Conservation (phyloP, 1,284 basidiomycete genomes). For the Cutaneotrichosporon dermatis region DNA sequence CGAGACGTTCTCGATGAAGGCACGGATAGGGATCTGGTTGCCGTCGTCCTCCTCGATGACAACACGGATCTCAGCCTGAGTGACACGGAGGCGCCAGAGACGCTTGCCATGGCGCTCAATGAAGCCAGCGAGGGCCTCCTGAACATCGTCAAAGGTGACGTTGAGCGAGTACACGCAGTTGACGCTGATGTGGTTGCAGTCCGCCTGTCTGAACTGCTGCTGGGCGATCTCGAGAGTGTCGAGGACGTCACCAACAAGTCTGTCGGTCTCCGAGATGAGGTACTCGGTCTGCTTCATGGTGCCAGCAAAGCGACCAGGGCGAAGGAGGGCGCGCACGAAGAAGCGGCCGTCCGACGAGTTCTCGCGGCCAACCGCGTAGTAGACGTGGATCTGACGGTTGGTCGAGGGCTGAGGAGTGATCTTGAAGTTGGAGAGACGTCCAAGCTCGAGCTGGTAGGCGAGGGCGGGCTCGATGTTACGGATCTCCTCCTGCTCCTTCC, state of each 20-base stretch:
- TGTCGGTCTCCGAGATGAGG: conserved; percentile 95
- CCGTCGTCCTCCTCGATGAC: conserved; percentile 89
- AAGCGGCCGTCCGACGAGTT: conserved; percentile 96
- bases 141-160: conserved; percentile 92
- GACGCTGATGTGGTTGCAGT: conserved; percentile 95
- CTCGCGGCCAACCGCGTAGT: conserved; percentile 90
- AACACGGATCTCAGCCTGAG: conserved; percentile 92
- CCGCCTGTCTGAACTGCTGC: conserved; percentile 78
- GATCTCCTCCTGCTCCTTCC: conserved; percentile 94
- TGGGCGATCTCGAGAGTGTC: conserved; percentile 91
- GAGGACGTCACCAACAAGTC: conserved; percentile 87
- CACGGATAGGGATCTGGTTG: conserved; percentile 89
- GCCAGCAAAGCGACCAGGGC: conserved; percentile 87
- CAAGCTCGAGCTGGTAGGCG: conserved; percentile 96
- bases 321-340: conserved; percentile 94
- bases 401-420: conserved; percentile 89
- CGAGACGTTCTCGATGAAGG: conserved; percentile 96
- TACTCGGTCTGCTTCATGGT: conserved; percentile 92
- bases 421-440: conserved; percentile 94
- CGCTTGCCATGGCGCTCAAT: conserved; percentile 97
- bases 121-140: conserved; percentile 93
- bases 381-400: conserved; percentile 93
- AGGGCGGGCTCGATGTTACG: conserved; percentile 98
- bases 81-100: conserved; percentile 96
- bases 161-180: conserved; percentile 97